Conservation (phyloP, 2,329 filamentous ascomycete species). For the Fusarium kyushuense region DNA sequence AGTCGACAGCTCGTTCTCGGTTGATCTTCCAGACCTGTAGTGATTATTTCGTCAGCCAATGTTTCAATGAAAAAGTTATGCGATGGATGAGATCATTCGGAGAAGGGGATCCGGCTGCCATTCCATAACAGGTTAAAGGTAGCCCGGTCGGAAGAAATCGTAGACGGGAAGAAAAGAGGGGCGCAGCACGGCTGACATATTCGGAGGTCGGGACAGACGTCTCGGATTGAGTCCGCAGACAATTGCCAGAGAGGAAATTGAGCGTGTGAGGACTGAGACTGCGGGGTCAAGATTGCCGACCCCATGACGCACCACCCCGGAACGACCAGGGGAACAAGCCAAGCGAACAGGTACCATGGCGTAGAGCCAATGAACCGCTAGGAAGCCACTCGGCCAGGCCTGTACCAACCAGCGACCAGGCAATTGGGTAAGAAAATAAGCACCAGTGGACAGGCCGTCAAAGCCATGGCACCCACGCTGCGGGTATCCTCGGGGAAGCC, state of each 20-base stretch:
- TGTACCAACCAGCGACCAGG: constrained; percentile 47
- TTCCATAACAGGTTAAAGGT: constrained; percentile 24
- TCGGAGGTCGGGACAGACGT: constrained; percentile 30
- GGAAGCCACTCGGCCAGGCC: constrained; percentile 34
- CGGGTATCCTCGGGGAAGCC: constrained; percentile 48
- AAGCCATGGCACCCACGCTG: constrained; percentile 41
- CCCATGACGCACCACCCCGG: constrained; percentile 46
- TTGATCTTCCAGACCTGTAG: constrained; percentile 98
- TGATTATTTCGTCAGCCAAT: constrained; percentile 46
- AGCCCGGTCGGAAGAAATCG: constrained; percentile 44
- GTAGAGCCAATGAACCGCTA: constrained; percentile 34
- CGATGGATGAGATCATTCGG: constrained; percentile 15
- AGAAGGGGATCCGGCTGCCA: constrained; percentile 17
- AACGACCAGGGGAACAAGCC: constrained; percentile 39
- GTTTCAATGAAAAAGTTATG: constrained; percentile 7
- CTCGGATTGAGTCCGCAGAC: constrained; percentile 42
- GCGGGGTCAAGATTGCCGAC: constrained; percentile 47
- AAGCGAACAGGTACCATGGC: constrained; percentile 33
- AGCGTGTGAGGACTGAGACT: constrained; percentile 29
- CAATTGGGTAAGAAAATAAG: constrained; percentile 50
- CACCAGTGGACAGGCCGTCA: constrained; percentile 43
- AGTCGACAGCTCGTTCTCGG: constrained; percentile 97
- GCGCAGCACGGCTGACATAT: constrained; percentile 36
- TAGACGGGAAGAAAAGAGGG: constrained; percentile 41
- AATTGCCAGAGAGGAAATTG: constrained; percentile 32